Evolutionary conservation across 2,329 filamentous ascomycete genomes (phyloP), one percentile per base, ranked within the genome.

Genomic region (Diaporthe vaccinii): DNA sequence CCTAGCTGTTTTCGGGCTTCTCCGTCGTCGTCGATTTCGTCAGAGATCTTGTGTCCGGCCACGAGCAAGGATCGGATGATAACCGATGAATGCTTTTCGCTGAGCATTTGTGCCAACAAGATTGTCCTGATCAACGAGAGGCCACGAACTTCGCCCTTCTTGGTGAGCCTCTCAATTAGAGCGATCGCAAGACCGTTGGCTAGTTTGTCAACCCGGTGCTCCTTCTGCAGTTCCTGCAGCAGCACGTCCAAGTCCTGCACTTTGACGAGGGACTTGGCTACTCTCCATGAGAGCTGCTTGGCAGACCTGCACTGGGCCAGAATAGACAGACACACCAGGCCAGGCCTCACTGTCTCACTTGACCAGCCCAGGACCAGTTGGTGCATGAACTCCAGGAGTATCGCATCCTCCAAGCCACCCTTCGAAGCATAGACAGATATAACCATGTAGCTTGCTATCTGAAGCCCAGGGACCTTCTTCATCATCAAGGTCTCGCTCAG

Each of bases 391-490:
- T 93, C 92, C 72, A 94, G 92, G n/a, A 98, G 87, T 2, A 96
- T 91, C 74, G 90, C 90, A 79, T 98, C 95, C 62, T 94, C 91
- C 20, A 98, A 88, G 65, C 91, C 89, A 0, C 93, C 92, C 84
- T 98, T 98, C 67, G 94, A 92, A 9, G 95, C 95, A 77, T 98
- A 89, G 67, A 98, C 92, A 9, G 95, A 91, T 74, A 96, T 90
- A 28, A 98, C 92, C 93, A 98, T 98, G 83, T 98, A 98, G 74
- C 94, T 96, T 22, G 94, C 95, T 76, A 97, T 90, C 78, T 96
- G 94, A 57, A 98, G 87, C 77, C 96, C 94, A 0, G 95, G 91
- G 0, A 93, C 92, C 76, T 93, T 92, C 79, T 92, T 92, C 86
- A 96, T 90, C 12, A 92, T 89, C 76, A 98, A 88, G 1, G 93